Base-by-base conservation (phyloP, 2,329 filamentous ascomycete species). In the Paraphoma chrysanthemicola region DNA sequence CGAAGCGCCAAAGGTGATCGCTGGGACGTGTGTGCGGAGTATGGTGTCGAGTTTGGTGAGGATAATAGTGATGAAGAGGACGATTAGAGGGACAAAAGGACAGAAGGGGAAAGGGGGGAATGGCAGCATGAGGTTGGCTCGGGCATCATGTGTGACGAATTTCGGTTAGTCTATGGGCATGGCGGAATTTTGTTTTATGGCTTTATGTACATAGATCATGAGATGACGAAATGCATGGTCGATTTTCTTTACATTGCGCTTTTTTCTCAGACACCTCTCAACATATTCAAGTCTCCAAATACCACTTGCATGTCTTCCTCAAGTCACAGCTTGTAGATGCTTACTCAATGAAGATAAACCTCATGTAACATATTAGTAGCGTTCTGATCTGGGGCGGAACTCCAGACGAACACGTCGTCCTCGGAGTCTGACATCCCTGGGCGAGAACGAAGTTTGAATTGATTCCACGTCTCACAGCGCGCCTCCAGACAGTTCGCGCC, bases 11-110 rank as follows among this genome's bases (percentile, higher is more conserved):
- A 86, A 71, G 95, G 95, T 0, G 95, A 98, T 78, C 85, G 95
- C 43, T 98, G 93, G 92, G 95, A 99, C 79, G 83, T 98, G 48
- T 89, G 87, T 45, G 95, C 88, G 0, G 87, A 88, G 33, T 92
- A 91, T 75, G 91, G 89, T 23, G 89, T 97, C 12, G 83, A 83
- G 49, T 84, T 84, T 62, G 82, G 80, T 12, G 84, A 84, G 11
- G 81, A 81, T 41, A 83, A 73, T 9, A 72, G 72, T 28, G 70
- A 73, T 36, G 73, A 79, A 4, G 80, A 76, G 2, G 77, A 65
- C 4, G 56, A 48, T 29, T 38, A 38, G 23, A 43, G 31, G 30
- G 51, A 23, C n/a, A 33, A 36, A 42, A 3, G 36, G 18, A 36
- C 30, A n/a, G 29, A 36, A 2, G 2, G 12, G 41, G 23, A 28